Conservation (phyloP, 306 rosid genomes). For the Sicyos edulis region DNA sequence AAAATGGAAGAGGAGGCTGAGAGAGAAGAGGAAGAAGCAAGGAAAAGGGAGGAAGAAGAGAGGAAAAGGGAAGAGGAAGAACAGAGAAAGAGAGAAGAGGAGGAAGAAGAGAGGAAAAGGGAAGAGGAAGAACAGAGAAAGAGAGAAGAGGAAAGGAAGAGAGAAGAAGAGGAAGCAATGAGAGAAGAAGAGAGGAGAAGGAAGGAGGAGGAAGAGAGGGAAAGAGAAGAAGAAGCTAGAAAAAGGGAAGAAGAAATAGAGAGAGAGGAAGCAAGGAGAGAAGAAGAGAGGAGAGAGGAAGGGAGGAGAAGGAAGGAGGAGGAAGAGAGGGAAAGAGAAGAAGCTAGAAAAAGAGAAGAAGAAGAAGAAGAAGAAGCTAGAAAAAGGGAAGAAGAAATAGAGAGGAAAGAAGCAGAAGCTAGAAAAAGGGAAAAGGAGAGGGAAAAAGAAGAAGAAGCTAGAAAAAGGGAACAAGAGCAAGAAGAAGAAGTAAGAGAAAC, state of each 20-base stretch:
- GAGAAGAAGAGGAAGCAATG: not conserved
- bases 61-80: slow-evolving; percentile 20
- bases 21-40: slow-evolving; percentile 22
- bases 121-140: too few relatives aligned
- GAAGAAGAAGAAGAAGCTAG: not conserved
- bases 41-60: slow-evolving; percentile 30
- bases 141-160: not conserved
- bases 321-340: not conserved
- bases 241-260: too few relatives aligned
- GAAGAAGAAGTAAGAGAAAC: not conserved
- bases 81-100: not conserved
- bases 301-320: not conserved
- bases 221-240: too few relatives aligned
- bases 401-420: not conserved
- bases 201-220: not conserved
- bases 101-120: not conserved
- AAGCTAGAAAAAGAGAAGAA: not conserved
- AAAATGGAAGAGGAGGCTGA: slow-evolving; percentile 44
- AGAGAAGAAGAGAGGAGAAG: not conserved
- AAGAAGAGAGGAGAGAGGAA: not conserved
- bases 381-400: too few relatives aligned
- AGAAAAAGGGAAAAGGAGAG: too few relatives aligned
- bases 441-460: not conserved
- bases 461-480: too few relatives aligned
- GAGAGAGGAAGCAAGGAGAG: not conserved